phyloP scores from a whole-genome alignment of 768 basidiomycete species.

The Mycena indigotica region DNA sequence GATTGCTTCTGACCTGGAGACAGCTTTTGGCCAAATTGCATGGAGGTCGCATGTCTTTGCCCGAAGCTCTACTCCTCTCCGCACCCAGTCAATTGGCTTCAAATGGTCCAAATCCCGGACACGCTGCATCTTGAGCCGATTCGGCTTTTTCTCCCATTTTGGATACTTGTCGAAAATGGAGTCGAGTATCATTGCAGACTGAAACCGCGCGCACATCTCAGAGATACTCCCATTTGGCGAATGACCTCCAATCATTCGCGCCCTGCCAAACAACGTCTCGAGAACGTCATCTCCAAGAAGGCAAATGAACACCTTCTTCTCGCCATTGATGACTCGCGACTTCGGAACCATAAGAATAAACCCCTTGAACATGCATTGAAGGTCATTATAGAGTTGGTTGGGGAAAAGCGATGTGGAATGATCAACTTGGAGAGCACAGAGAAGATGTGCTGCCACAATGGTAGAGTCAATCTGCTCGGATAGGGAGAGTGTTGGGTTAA shows the following conservation, averaged over 20 bases:
- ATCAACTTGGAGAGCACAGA: conserved; percentile 12
- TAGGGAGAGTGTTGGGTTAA: conserved; percentile 8
- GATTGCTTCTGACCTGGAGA: no score
- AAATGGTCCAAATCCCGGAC: conserved; percentile 16
- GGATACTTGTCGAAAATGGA: conserved; percentile 9
- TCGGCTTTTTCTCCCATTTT: not conserved
- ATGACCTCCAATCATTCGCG: conserved; percentile 11
- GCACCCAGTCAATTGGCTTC: not conserved
- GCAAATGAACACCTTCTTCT: not conserved
- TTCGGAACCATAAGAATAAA: conserved; percentile 13
- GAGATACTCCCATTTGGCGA: conserved; percentile 6
- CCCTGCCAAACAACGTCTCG: conserved; percentile 16
- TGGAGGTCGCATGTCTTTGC: conserved; percentile 4
- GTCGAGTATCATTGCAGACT: conserved; percentile 11
- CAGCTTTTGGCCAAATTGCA: not conserved
- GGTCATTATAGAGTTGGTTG: conserved; percentile 24
- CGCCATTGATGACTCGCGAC: conserved; percentile 9
- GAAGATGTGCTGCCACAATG: conserved; percentile 14
- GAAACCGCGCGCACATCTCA: conserved; percentile 3
- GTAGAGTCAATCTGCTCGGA: not conserved
- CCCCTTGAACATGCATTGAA: conserved; percentile 23
- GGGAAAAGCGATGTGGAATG: conserved; percentile 16
- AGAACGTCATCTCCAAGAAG: conserved; percentile 18
- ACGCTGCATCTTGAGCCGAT: conserved; percentile 10
- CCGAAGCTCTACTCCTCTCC: conserved; percentile 1